Percentiles rank a stretch among this genome's conserved stretches.
These are phyloP conservation scores for Solanum gracilifrons DNA, from an alignment of 257 asterid species.

Conservation along the genomic window DNA sequence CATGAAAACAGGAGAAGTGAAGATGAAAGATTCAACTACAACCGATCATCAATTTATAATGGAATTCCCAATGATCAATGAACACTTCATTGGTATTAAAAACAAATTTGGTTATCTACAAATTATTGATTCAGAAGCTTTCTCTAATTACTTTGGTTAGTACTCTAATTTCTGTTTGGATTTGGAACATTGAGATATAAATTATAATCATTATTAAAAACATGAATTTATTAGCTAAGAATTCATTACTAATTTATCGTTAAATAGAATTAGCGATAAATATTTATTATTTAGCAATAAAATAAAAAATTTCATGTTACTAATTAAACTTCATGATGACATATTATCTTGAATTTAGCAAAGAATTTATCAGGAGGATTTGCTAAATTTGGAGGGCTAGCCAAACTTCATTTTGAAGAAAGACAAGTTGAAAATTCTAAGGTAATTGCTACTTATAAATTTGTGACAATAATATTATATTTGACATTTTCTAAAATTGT, in stretches of 20 bases:
- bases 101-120: slow-evolving; percentile 46
- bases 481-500: neutral
- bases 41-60: slow-evolving; percentile 15
- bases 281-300: neutral
- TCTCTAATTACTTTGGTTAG: slow-evolving; percentile 12
- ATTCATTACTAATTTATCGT: neutral
- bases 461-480: neutral
- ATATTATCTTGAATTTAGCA: neutral
- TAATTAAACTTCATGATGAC: neutral
- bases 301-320: slow-evolving; percentile 16
- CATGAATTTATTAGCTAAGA: too few relatives aligned
- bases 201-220: neutral
- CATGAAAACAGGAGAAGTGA: slow-evolving; percentile 26
- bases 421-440: neutral
- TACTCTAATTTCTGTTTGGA: neutral
- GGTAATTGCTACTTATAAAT: neutral
- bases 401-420: neutral
- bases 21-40: slow-evolving; percentile 29
- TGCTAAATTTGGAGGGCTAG: neutral
- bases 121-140: slow-evolving; percentile 22
- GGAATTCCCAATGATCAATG: slow-evolving; percentile 64
- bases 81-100: slow-evolving; percentile 21
- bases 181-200: neutral
- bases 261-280: neutral
- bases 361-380: neutral